Conservation (phyloP, 73 alveolate genomes). For the Halteria grandinella region DNA sequence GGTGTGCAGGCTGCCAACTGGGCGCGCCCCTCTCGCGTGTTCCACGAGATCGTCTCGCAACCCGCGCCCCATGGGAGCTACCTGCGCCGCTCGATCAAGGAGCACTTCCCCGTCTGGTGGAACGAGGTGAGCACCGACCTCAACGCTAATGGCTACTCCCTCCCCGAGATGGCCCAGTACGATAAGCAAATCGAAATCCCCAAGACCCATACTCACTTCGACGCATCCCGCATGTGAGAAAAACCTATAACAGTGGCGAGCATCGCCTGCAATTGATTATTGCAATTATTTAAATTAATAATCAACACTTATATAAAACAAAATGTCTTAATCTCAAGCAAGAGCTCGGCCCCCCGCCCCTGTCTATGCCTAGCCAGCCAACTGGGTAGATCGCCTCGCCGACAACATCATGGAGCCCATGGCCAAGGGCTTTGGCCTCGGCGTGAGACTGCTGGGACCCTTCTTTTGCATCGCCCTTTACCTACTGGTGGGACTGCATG, state of each 20-base stretch:
- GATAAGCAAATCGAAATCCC: constrained; percentile 64
- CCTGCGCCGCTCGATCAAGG: constrained; percentile 55
- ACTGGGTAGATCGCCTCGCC: constrained; percentile 18
- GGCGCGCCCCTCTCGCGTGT: constrained; percentile 39
- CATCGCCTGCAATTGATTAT: background rate
- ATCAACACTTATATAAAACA: background rate
- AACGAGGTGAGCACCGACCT: constrained; percentile 35
- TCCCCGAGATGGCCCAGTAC: constrained; percentile 61
- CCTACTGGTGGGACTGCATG: constrained; percentile 38
- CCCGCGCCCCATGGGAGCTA: constrained; percentile 75
- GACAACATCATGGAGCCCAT: constrained; percentile 24
- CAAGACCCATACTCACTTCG: constrained; percentile 47
- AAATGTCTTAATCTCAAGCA: too few species aligned
- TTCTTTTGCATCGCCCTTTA: constrained; percentile 24
- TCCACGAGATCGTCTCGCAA: constrained; percentile 64
- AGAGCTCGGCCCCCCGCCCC: too few species aligned
- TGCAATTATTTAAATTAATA: constrained; percentile 12
- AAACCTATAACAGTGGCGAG: background rate
- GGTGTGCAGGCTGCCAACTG: constrained; percentile 32
- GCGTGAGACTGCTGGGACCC: constrained; percentile 38
- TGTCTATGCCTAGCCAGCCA: too few species aligned
- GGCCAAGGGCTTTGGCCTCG: constrained; percentile 27
- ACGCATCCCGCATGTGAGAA: constrained; percentile 37
- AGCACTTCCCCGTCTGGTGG: constrained; percentile 75
- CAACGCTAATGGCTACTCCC: constrained; percentile 56